Evolutionary conservation across 1,284 basidiomycete genomes (phyloP).

Genomic region (Inonotus hispidus): DNA sequence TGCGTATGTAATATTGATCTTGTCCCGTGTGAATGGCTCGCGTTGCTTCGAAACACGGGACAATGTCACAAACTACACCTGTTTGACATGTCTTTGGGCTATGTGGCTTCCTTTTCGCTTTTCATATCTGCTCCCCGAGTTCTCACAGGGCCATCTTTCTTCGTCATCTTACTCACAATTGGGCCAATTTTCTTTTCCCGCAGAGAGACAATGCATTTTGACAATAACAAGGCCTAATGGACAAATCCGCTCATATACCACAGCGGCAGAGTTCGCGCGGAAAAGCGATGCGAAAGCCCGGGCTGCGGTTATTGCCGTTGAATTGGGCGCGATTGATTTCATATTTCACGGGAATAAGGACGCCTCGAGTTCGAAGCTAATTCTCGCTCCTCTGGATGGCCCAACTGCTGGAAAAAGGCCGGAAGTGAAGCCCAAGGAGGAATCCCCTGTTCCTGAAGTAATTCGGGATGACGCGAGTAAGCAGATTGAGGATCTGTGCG

Average conservation of each 20-base stretch:
- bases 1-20: not conserved
- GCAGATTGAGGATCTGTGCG: conserved; percentile 45
- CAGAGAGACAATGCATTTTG: conserved; percentile 53
- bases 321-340: conserved; percentile 54
- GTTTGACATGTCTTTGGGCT: not conserved
- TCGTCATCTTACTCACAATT: not conserved
- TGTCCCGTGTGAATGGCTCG: conserved; percentile 2
- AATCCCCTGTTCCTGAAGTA: conserved; percentile 11
- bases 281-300: conserved; percentile 46
- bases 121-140: not conserved
- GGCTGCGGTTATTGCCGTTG: conserved; percentile 47
- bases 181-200: not conserved
- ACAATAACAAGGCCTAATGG: conserved; percentile 53
- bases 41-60: not conserved
- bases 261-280: conserved; percentile 36
- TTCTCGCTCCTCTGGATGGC: conserved; percentile 34
- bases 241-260: conserved; percentile 43
- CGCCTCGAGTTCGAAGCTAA: conserved; percentile 26
- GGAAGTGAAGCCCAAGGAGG: conserved; percentile 21
- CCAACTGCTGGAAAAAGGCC: not conserved
- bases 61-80: not conserved
- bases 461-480: conserved; percentile 27
- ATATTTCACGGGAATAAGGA: conserved; percentile 39
- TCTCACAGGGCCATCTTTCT: not conserved
- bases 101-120: not conserved